Evolutionary conservation across 805 yeast genomes (phyloP).

Genomic region (Lipomyces spencermartinsiae): DNA sequence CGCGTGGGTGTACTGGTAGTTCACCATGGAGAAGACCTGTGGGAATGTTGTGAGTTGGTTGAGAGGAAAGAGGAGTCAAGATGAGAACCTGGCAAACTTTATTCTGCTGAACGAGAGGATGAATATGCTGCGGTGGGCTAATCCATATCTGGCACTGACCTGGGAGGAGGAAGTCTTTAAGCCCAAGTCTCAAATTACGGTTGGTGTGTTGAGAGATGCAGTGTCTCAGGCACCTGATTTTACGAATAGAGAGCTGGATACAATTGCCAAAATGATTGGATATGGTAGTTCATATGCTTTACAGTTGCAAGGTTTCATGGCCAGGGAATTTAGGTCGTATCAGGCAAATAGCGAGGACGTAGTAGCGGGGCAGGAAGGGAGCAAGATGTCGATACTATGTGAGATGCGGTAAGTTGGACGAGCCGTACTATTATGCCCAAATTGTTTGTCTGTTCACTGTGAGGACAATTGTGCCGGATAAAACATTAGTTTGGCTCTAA

Average conservation of each 20-base stretch:
- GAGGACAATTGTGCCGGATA: too few relatives aligned
- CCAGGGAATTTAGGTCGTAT: not conserved
- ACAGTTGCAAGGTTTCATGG: not conserved
- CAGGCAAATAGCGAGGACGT: not conserved
- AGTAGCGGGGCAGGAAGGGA: constrained; percentile 3
- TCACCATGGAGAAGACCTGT: too few relatives aligned
- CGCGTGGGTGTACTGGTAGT: too few relatives aligned
- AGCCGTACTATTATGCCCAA: not conserved
- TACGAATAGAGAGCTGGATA: not conserved
- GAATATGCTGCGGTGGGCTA: too few relatives aligned
- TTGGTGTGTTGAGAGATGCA: too few relatives aligned
- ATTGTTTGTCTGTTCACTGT: not conserved
- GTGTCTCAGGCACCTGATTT: not conserved
- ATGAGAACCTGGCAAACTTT: too few relatives aligned
- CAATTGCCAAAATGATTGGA: constrained; percentile 4
- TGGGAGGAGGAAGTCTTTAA: not conserved
- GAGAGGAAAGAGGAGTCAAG: too few relatives aligned
- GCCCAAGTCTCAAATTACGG: too few relatives aligned
- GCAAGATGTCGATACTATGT: not conserved
- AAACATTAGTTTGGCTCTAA: too few relatives aligned
- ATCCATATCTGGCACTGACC: too few relatives aligned
- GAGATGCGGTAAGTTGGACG: constrained; percentile 1
- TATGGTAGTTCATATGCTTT: not conserved
- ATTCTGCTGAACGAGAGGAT: too few relatives aligned
- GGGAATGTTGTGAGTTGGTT: too few relatives aligned